Evolutionary conservation across 352 stramenopile genomes (phyloP), one percentile per base, ranked within the genome.

Genomic region (Phytophthora megakarya): DNA sequence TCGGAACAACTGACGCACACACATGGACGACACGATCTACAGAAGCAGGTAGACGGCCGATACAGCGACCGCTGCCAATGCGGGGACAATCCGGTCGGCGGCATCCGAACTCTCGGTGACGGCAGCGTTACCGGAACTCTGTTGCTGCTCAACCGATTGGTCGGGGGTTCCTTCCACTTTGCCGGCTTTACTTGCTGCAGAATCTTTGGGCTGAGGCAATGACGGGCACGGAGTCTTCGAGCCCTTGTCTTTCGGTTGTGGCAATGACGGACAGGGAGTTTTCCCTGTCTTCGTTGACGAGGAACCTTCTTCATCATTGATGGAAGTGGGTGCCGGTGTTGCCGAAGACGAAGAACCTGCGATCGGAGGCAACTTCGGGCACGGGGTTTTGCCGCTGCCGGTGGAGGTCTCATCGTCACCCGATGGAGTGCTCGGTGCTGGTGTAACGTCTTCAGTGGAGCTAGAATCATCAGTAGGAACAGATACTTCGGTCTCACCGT

Each of bases 31-130:
- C 55, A 56, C 35, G 39, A 63, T 65, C 59, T 81, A 89, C 18
- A 87, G 56, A 23, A 88, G 63, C 53, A 89, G 45, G 21, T 76
- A 85, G 23, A 73, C 54, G 7, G 63, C 70, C 3, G 76, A 85
- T 6, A 80, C 30, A 26, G 65, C 66, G 25, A 84, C 59, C 0
- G 65, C 66, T 10, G 68, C 57, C 26, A 86, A 13, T 0, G 70
- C 72, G 32, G 65, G 56, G 16, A 26, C 65, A 15, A 62, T 45
- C 30, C 35, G 72, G 49, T 37, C 70, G 57, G n/a, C n/a, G n/a
- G 26, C 26, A 32, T 9, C 26, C 5, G 26, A 32, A 32, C 26
- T 32, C 9, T 32, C 5, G 5, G 26, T 32, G 26, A 32, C 26
- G 26, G 26, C 26, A 32, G 26, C 26, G 26, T 32, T 32, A 10